Evolutionary conservation across 2,329 filamentous ascomycete species (phyloP), one percentile per base, ranked within the genome.

Genomic region (Penicillium sp.): DNA sequence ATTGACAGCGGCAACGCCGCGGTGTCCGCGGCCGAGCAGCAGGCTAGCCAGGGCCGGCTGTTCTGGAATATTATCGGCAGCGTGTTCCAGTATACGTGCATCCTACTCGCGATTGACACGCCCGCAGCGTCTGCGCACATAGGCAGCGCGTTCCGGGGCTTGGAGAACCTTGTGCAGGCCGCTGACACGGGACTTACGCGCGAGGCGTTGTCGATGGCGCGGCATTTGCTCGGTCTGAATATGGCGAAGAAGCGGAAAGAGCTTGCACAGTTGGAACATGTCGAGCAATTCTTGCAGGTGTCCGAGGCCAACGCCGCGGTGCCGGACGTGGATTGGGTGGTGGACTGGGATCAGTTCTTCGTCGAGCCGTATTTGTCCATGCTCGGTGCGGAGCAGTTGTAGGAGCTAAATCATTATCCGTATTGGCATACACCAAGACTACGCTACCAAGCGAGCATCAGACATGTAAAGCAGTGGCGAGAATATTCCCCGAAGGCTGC

Each of bases 1-100:
- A 67, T 69, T 48, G 48, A 65, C 28, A 61, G 47, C 47, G 67
- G 51, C 21, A 47, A 53, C 14, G 61, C 43, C 1, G 66, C 54
- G 52, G 43, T 68, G 4, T 24, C 61, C 42, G 66, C 67, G 11
- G 65, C 66, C 0, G 56, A 63, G 56, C 60, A 62, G 54, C 63
- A 47, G 26, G 64, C 61, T 5, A 61, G 3, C 38, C 59, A 68
- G 21, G 67, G 67, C 14, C 60, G 38, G 58, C 42, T 69, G 3
- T 60, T 69, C 3, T 69, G 67, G 67, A 70, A 70, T 9, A 63
- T 65, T 26, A 68, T 70, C 3, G 66, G 67, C 42, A 67, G 67
- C 35, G 66, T 68, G 35, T 68, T 69, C 51, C 67, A 69, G 30
- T 70, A 68, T 59, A n/a, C 61, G 12, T 69, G 65, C 12, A 53